Evolutionary conservation across 441 rosid genomes (phyloP).

Genomic region (Aquilaria agallochum): DNA sequence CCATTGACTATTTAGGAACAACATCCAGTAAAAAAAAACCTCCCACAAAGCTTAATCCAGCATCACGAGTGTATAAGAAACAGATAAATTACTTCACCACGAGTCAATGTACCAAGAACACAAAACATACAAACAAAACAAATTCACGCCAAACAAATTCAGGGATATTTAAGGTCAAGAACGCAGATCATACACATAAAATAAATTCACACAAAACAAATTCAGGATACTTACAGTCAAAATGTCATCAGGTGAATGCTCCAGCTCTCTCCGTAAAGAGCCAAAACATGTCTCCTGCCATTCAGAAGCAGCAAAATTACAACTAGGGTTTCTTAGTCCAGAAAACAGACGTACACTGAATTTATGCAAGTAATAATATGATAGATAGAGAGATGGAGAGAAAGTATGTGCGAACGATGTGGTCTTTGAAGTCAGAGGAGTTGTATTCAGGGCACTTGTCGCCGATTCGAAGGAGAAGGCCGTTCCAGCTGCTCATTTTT

Average conservation of each 20-base stretch:
- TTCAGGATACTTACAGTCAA: constrained; percentile 30
- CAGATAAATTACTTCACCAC: no score
- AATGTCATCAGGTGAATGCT: constrained; percentile 67
- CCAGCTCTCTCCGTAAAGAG: constrained; percentile 77
- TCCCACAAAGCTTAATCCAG: no score
- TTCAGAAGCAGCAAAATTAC: constrained; percentile 5
- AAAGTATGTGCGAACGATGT: constrained; percentile 44
- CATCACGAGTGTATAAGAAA: no score
- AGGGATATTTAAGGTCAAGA: no score
- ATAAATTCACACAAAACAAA: no score
- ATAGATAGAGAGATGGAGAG: constrained; percentile 17
- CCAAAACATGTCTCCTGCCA: constrained; percentile 87
- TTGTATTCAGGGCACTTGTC: constrained; percentile 87
- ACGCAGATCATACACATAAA: no score
- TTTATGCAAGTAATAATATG: constrained; percentile 16
- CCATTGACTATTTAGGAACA: no score
- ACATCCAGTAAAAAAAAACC: no score
- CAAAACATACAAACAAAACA: no score
- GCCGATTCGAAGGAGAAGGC: constrained; percentile 87
- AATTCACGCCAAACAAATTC: no score
- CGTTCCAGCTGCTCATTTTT: constrained; percentile 80
- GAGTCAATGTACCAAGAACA: no score
- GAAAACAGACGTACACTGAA: constrained; percentile 23
- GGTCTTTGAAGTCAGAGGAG: constrained; percentile 78
- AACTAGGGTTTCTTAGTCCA: background rate